Percentiles rank a stretch among this genome's conserved stretches.
phyloP scores from a whole-genome alignment of 1,284 basidiomycete genomes.

The Dichomitus squalens region DNA sequence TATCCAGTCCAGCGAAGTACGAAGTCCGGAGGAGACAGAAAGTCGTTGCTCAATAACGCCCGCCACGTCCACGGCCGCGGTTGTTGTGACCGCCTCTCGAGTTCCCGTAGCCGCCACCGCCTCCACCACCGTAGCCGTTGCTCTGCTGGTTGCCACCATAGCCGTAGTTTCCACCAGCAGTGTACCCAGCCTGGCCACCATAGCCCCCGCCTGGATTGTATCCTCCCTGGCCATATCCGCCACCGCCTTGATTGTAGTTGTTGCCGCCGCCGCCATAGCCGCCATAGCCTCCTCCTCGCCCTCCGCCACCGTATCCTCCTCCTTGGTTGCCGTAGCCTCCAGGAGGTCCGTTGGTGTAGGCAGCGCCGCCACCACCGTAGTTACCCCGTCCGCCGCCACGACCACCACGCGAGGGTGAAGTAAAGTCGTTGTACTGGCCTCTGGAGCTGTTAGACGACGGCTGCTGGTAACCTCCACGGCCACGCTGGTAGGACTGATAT shows the following conservation, averaged over 20 bases:
- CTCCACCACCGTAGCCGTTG: slow-evolving; percentile 26
- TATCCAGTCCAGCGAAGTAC: neutral
- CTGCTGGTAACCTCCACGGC: slow-evolving; percentile 19
- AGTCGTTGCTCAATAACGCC: slow-evolving; percentile 36
- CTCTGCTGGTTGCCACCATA: neutral
- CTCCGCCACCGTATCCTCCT: slow-evolving; percentile 28
- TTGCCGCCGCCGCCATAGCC: slow-evolving; percentile 23
- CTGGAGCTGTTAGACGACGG: neutral
- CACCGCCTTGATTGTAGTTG: slow-evolving; percentile 21
- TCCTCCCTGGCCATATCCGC: slow-evolving; percentile 35
- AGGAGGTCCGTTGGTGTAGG: slow-evolving; percentile 1
- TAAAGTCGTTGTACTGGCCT: slow-evolving; percentile 23
- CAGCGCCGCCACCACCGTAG: slow-evolving; percentile 8
- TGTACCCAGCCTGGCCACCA: slow-evolving; percentile 16
- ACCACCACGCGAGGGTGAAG: slow-evolving; percentile 16
- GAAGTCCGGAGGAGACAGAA: neutral
- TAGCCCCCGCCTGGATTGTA: slow-evolving; percentile 16
- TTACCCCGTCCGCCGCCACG: slow-evolving; percentile 20
- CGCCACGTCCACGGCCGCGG: slow-evolving; percentile 44
- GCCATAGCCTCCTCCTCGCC: slow-evolving; percentile 27
- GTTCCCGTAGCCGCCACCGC: slow-evolving; percentile 28
- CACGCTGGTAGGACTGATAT: slow-evolving; percentile 17
- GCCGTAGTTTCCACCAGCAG: slow-evolving; percentile 12
- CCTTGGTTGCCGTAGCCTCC: slow-evolving; percentile 25
- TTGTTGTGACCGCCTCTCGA: slow-evolving; percentile 29